Conservation (phyloP, 1,284 basidiomycete species). For the Sporisorium exsertum region DNA sequence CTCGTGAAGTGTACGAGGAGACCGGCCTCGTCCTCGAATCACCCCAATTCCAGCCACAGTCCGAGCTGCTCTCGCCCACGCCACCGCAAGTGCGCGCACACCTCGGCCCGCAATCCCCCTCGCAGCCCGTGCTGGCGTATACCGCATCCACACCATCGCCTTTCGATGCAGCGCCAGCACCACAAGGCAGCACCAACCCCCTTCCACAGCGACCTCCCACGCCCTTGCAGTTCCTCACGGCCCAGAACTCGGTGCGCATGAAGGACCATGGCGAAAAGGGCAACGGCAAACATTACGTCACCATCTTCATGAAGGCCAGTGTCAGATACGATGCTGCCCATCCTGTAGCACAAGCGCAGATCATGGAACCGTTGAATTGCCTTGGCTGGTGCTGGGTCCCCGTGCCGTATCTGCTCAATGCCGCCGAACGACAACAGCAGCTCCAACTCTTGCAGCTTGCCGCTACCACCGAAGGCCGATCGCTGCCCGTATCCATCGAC, state of each 20-base stretch:
- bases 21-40: slow-evolving; percentile 48
- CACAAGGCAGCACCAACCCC: background rate
- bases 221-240: slow-evolving; percentile 49
- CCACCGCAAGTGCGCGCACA: slow-evolving; percentile 6
- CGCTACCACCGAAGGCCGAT: slow-evolving; percentile 32
- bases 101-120: slow-evolving; percentile 18
- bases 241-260: slow-evolving; percentile 49
- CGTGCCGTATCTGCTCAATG: slow-evolving; percentile 37
- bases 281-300: slow-evolving; percentile 65
- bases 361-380: slow-evolving; percentile 64
- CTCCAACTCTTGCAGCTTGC: slow-evolving; percentile 36
- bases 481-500: slow-evolving; percentile 47
- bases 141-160: slow-evolving; percentile 20
- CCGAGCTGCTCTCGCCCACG: slow-evolving; percentile 11
- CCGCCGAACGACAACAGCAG: slow-evolving; percentile 31
- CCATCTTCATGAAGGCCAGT: slow-evolving; percentile 62
- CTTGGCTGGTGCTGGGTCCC: slow-evolving; percentile 64
- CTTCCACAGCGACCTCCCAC: slow-evolving; percentile 12
- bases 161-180: background rate
- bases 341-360: slow-evolving; percentile 21
- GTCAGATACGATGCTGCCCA: slow-evolving; percentile 24
- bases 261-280: slow-evolving; percentile 37
- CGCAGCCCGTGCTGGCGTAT: slow-evolving; percentile 14
- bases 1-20: slow-evolving; percentile 50
- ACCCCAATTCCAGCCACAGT: slow-evolving; percentile 9